Conservation (phyloP, 2,329 filamentous ascomycete genomes). For the Penicillium sp. region DNA sequence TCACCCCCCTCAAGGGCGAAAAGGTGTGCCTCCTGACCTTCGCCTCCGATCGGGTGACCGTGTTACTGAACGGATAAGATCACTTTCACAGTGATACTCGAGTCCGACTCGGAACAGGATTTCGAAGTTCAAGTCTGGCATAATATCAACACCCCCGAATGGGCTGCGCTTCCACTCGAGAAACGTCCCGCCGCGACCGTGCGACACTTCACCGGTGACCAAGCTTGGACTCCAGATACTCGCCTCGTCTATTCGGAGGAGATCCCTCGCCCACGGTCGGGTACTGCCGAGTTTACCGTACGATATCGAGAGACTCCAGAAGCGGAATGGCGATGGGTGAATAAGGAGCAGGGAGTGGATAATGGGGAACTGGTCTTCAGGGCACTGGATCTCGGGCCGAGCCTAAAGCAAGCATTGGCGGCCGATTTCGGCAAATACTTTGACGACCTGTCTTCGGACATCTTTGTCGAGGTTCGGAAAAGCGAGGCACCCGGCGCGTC, state of each 20-base stretch:
- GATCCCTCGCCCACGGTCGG: slow-evolving; percentile 35
- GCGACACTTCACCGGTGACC: slow-evolving; percentile 34
- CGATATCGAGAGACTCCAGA: slow-evolving; percentile 46
- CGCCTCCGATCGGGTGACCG: neutral
- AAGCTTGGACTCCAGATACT: slow-evolving; percentile 26
- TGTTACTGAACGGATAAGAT: slow-evolving; percentile 41
- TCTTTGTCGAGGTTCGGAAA: slow-evolving; percentile 38
- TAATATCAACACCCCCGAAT: slow-evolving; percentile 64
- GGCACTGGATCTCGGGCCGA: neutral
- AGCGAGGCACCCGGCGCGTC: slow-evolving; percentile 49
- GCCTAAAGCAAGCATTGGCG: slow-evolving; percentile 16
- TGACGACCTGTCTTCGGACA: slow-evolving; percentile 37
- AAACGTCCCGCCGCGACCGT: slow-evolving; percentile 32
- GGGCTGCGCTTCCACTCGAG: slow-evolving; percentile 62
- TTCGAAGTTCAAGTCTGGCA: slow-evolving; percentile 83
- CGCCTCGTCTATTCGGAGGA: slow-evolving; percentile 42
- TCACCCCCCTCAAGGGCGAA: slow-evolving; percentile 62
- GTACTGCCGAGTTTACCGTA: slow-evolving; percentile 47
- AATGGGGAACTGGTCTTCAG: slow-evolving; percentile 50
- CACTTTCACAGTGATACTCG: slow-evolving; percentile 71
- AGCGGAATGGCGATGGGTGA: slow-evolving; percentile 51
- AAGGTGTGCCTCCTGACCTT: slow-evolving; percentile 26
- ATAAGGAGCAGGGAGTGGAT: slow-evolving; percentile 42
- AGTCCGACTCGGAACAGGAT: slow-evolving; percentile 63
- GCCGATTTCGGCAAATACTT: slow-evolving; percentile 39